phyloP scores from a whole-genome alignment of 495 filamentous ascomycete genomes.

The Opeltia flavorubescens region DNA sequence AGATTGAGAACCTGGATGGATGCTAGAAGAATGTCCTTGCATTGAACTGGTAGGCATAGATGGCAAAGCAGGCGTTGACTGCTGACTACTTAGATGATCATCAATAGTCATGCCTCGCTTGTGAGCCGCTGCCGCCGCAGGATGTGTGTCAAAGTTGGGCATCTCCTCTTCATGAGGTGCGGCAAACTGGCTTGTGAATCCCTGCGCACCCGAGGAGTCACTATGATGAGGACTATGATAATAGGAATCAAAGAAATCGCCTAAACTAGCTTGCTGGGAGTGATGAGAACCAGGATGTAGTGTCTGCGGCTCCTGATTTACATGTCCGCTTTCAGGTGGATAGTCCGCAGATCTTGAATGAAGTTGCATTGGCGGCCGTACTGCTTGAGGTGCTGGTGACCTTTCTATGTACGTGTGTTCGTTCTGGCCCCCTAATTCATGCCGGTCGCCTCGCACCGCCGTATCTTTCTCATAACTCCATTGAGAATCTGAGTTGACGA shows the following conservation, averaged over 20 bases:
- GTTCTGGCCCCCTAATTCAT: conserved; percentile 14
- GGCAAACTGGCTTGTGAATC: neutral
- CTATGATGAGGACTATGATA: conserved; percentile 7
- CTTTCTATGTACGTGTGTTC: too few species aligned
- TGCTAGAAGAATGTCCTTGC: neutral
- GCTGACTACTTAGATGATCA: conserved; percentile 28
- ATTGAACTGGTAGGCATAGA: conserved; percentile 1
- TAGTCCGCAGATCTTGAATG: too few species aligned
- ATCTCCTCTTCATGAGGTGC: conserved; percentile 36
- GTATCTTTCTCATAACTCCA: too few species aligned
- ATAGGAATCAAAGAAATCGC: conserved; percentile 13
- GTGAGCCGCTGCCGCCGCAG: conserved; percentile 21
- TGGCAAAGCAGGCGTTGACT: conserved; percentile 9
- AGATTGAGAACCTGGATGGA: conserved; percentile 15
- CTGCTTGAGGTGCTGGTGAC: too few species aligned
- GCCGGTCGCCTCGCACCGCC: too few species aligned
- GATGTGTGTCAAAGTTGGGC: conserved; percentile 62
- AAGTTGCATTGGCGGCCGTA: too few species aligned
- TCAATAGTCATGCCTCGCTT: conserved; percentile 29
- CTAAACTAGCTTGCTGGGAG: conserved; percentile 10
- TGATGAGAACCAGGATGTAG: conserved; percentile 8
- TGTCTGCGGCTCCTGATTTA: too few species aligned
- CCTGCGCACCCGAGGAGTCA: neutral
- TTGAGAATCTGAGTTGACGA: neutral
- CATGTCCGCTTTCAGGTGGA: too few species aligned